Evolutionary conservation across 1,284 basidiomycete genomes (phyloP), one percentile per base, ranked within the genome.

Genomic region (Sphagnurus paluster): DNA sequence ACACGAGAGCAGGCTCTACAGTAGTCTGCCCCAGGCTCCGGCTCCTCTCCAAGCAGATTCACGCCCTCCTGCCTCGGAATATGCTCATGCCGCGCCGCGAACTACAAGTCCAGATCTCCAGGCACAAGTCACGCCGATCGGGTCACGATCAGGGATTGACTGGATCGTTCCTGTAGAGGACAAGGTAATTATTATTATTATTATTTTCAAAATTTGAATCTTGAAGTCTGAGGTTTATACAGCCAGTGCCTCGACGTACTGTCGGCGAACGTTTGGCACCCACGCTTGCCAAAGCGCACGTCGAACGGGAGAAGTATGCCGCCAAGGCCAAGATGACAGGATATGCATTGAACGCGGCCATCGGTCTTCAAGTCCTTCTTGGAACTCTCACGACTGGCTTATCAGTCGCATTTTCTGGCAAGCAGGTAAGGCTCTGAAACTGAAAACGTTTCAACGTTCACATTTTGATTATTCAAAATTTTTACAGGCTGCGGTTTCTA

Each of bases 351-450:
- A 87, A 87, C 57, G 49, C 57, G 20, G 67, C 66, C 4, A 70
- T 70, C 23, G 73, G 70, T 2, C 26, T 82, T 21, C 86, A 80
- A 56, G 80, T 88, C 8, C 44, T 84, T 0, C 63, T 87, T 10
- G 85, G 84, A 1, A 77, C 85, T 10, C 64, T 87, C 37, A 87
- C 83, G 11, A 87, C 85, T 0, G 84, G 76, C 0, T 55, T 87
- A 19, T 77, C 84, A 2, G 83, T 80, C 3, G 83, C 80, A 3
- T 75, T 66, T 44, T 54, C 73, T 39, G 60, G 74, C 50, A 60
- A 54, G 53, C 64, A 72, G 64, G 70, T 68, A 45, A 42, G 42
- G 34, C 5, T 46, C 7, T 2, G 9, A 17, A 26, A 9, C 25
- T 4, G n/a, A n/a, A n/a, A n/a, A n/a, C 1, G 5, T 20, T 26